phyloP scores from a whole-genome alignment of 768 basidiomycete species.

The Sporobolomyces phaffii region DNA sequence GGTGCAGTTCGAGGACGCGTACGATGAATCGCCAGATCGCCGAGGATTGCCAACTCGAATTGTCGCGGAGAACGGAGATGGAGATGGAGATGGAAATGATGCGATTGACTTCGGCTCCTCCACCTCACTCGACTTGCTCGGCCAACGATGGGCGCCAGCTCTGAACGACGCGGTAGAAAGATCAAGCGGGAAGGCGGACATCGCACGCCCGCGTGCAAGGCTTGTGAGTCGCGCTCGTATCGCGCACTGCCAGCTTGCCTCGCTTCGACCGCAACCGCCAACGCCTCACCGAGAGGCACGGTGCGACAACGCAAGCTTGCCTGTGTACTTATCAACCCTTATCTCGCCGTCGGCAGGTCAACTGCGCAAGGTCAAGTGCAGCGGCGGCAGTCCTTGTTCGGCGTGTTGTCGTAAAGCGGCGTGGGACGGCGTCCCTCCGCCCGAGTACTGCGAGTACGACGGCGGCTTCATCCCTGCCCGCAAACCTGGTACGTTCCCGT shows the following conservation, averaged over 20 bases:
- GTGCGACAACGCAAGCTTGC: no score
- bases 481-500: neutral
- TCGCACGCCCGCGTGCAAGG: slow-evolving; percentile 6
- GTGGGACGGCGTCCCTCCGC: slow-evolving; percentile 20
- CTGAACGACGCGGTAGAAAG: slow-evolving; percentile 11
- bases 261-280: neutral
- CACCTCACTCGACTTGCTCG: no score
- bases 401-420: slow-evolving; percentile 25
- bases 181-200: slow-evolving; percentile 9
- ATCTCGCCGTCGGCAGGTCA: no score
- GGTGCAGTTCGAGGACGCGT: no score
- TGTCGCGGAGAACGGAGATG: no score
- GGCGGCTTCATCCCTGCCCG: slow-evolving; percentile 1
- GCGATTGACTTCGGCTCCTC: neutral
- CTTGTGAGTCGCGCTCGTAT: neutral
- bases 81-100: neutral
- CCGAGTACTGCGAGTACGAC: slow-evolving; percentile 13
- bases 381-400: slow-evolving; percentile 13
- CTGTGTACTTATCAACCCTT: no score
- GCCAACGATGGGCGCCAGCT: neutral
- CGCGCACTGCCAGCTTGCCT: no score
- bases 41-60: no score
- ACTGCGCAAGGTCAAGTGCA: slow-evolving; percentile 12
- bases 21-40: no score
- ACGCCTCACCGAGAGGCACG: no score